Evolutionary conservation across 805 yeast species (phyloP).

Genomic region (Teunomyces stri): DNA sequence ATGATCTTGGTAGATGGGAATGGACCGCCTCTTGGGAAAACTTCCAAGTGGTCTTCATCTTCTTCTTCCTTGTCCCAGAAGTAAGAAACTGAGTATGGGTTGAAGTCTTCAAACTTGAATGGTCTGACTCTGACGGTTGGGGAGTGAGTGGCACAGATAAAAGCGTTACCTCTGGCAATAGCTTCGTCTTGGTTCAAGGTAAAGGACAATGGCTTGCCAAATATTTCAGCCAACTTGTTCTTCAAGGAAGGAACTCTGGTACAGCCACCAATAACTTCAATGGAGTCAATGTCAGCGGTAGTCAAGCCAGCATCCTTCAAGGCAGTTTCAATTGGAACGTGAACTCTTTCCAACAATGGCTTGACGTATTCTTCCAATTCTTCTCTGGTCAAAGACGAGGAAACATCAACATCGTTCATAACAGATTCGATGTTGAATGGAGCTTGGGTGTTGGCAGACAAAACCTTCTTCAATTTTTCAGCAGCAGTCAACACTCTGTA

Average conservation of each 20-base stretch:
- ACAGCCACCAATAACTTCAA: conserved; percentile 97
- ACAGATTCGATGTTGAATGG: conserved; percentile 95
- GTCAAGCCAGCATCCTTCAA: conserved; percentile 74
- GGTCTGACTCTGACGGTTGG: conserved; percentile 99
- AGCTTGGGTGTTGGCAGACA: conserved; percentile 93
- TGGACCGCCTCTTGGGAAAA: conserved; percentile 89
- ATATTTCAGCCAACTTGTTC: conserved; percentile 72
- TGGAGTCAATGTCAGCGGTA: conserved; percentile 75
- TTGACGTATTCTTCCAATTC: conserved; percentile 86
- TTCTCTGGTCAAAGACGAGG: conserved; percentile 83
- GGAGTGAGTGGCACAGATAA: conserved; percentile 97
- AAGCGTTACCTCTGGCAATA: conserved; percentile 98
- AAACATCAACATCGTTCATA: conserved; percentile 95
- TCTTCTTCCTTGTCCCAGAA: conserved; percentile 92
- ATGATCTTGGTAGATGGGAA: conserved; percentile 96
- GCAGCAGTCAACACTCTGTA: conserved; percentile 88
- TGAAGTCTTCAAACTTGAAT: conserved; percentile 94
- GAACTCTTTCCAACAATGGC: conserved; percentile 76
- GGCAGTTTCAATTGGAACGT: conserved; percentile 78
- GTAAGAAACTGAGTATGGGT: conserved; percentile 90
- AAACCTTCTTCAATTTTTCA: conserved; percentile 91
- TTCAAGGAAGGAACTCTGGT: conserved; percentile 96
- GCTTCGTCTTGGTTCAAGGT: conserved; percentile 99
- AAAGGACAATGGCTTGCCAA: conserved; percentile 71
- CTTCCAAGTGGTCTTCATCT: conserved; percentile 90